Conservation (phyloP, 176 grass and related monocot genomes). For the Aegilops longissima region DNA sequence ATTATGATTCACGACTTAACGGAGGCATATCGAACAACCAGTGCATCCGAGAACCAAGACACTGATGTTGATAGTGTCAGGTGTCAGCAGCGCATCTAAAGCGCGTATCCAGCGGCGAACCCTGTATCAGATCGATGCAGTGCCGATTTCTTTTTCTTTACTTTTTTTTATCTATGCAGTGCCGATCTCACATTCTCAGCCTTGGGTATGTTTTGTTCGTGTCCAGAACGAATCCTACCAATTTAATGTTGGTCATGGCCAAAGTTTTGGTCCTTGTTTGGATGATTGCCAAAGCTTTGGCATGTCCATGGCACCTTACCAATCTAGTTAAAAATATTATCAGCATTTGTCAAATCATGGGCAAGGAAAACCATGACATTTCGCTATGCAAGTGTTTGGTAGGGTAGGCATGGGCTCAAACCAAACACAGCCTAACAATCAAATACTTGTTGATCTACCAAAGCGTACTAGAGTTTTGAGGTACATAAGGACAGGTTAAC, state of each 20-base stretch:
- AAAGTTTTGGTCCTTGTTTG: not conserved
- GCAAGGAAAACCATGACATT: slow-evolving; percentile 9
- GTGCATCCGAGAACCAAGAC: not conserved
- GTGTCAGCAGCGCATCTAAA: not conserved
- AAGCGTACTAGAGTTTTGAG: not conserved
- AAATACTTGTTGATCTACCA: not conserved
- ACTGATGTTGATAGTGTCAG: not conserved
- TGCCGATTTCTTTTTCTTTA: not conserved
- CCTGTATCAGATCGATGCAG: not conserved
- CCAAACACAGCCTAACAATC: not conserved
- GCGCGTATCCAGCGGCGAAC: not conserved
- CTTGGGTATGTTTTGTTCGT: slow-evolving; percentile 1
- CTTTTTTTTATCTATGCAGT: not conserved
- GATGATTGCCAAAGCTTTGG: not conserved
- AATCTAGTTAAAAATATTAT: not conserved
- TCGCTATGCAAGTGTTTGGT: not conserved
- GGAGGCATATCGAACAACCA: not conserved
- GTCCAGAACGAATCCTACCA: not conserved
- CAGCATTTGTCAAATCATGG: not conserved
- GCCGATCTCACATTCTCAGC: not conserved
- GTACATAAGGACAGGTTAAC: slow-evolving; percentile 3
- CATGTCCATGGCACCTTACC: not conserved
- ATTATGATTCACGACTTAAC: not conserved
- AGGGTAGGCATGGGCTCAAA: not conserved
- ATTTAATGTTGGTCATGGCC: not conserved